These are phyloP conservation scores for Suillus decipiens DNA, from an alignment of 768 basidiomycete species.

Conservation along the genomic window DNA sequence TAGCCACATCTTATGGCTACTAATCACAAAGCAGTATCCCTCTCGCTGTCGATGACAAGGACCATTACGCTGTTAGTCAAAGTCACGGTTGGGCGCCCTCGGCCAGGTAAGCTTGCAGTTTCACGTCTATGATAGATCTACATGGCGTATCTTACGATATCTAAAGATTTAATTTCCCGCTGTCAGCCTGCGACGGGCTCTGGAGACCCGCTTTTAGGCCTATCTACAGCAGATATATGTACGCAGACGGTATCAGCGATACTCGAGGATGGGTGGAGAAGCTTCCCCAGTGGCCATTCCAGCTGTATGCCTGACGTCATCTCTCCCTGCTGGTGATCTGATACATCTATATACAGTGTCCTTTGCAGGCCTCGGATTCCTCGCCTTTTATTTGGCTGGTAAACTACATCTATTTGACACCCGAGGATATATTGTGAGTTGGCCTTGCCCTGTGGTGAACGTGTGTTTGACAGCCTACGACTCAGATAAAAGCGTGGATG, in stretches of 20 bases:
- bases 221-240: constrained; percentile 75
- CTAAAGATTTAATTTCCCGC: constrained; percentile 29
- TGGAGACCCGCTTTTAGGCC: constrained; percentile 65
- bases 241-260: constrained; percentile 61
- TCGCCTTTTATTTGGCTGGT: constrained; percentile 86
- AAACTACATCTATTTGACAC: constrained; percentile 89
- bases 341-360: constrained; percentile 53
- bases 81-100: constrained; percentile 83
- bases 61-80: constrained; percentile 82
- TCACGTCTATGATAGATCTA: background rate
- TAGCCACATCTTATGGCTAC: background rate
- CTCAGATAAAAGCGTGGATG: constrained; percentile 79
- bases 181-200: constrained; percentile 70
- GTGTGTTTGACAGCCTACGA: background rate
- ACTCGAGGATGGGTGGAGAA: constrained; percentile 82
- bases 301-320: constrained; percentile 55
- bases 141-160: background rate
- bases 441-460: background rate
- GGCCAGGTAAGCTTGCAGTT: constrained; percentile 58
- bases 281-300: constrained; percentile 91
- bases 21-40: constrained; percentile 48
- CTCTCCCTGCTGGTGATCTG: background rate
- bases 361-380: constrained; percentile 90
- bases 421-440: constrained; percentile 66
- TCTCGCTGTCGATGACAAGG: constrained; percentile 74